Evolutionary conservation across 306 rosid genomes (phyloP), one percentile per base, ranked within the genome.

Genomic region (Rubus idaeus): DNA sequence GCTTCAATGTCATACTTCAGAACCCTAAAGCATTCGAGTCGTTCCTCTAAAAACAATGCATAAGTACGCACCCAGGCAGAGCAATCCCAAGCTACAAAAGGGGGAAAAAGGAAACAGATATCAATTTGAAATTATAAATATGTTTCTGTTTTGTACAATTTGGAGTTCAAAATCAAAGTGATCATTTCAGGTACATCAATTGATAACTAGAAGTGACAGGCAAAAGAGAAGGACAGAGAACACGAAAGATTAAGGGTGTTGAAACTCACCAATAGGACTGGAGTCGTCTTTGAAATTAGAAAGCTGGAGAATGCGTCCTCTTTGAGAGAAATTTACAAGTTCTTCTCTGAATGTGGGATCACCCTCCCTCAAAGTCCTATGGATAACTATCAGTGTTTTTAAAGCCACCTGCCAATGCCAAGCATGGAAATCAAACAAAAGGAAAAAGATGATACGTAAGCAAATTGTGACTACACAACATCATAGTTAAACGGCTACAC

Each of bases 21-120:
- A 84, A 91, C 78, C 81, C 92, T 90, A 77, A 91, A 96, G 82
- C 99, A 92, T 88, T 92, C 99, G 44, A 96, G 98, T 53, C 98
- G 94, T 78, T 96, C 99, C 88, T 96, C 99, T 89, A 96, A 86
- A 92, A 92, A 96, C 81, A 92, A 84, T 42, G 98, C 98, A 87
- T 96, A 96, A 13, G 99, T 92, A 41, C 99, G 98, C 70, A 96
- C 98, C 99, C 99, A 96, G 12, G 90, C 98, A 82, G 99, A 92
- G 92, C 99, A 96, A 86, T 96, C 99, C 99, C 99, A 96, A 70
- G 98, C 99, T 96, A 86, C 68, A 71, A 74, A 75, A 58, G 55
- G 73, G 66, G 13, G 23, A 79, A 17, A 47, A 78, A 70, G 68
- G 18, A 60, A 81, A 73, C 68, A 35, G 5, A 53, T 13, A 41